These are phyloP conservation scores for Starmerella apicola DNA, from an alignment of 805 yeast species.

Conservation along the genomic window DNA sequence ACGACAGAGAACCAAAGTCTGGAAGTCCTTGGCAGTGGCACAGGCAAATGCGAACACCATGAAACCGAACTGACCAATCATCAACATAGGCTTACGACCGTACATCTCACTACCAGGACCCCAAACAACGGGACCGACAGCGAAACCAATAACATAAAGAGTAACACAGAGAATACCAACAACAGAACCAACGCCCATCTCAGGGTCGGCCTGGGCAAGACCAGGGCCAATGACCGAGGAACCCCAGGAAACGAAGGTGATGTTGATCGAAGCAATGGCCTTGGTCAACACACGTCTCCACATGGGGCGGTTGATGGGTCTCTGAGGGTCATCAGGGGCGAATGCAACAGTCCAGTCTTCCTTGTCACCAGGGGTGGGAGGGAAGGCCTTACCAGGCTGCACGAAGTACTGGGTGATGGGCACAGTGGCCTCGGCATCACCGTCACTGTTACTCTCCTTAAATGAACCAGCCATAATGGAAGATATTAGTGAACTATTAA, in stretches of 20 bases:
- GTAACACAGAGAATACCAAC: constrained; percentile 44
- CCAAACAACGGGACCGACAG: constrained; percentile 54
- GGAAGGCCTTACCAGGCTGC: constrained; percentile 18
- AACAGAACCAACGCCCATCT: constrained; percentile 35
- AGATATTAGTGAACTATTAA: no score
- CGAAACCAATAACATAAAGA: constrained; percentile 52
- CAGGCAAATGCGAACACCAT: constrained; percentile 36
- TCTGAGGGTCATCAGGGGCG: constrained; percentile 40
- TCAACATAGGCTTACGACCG: constrained; percentile 39
- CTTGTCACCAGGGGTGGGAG: constrained; percentile 15
- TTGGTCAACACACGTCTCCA: constrained; percentile 23
- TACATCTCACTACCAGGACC: constrained; percentile 47
- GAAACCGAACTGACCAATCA: constrained; percentile 25
- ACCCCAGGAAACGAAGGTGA: constrained; percentile 28
- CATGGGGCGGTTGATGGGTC: constrained; percentile 44
- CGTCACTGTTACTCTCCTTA: no score
- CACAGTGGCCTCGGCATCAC: constrained; percentile 4
- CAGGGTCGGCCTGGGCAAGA: constrained; percentile 27
- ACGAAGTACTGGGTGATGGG: constrained; percentile 16
- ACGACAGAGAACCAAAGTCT: constrained; percentile 41
- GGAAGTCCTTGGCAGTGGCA: constrained; percentile 39
- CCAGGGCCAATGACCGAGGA: constrained; percentile 38
- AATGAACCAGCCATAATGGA: no score
- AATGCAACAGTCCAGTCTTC: constrained; percentile 18
- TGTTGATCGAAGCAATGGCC: constrained; percentile 29